Evolutionary conservation across 306 rosid genomes (phyloP).

Genomic region (Quercus agrifolia): DNA sequence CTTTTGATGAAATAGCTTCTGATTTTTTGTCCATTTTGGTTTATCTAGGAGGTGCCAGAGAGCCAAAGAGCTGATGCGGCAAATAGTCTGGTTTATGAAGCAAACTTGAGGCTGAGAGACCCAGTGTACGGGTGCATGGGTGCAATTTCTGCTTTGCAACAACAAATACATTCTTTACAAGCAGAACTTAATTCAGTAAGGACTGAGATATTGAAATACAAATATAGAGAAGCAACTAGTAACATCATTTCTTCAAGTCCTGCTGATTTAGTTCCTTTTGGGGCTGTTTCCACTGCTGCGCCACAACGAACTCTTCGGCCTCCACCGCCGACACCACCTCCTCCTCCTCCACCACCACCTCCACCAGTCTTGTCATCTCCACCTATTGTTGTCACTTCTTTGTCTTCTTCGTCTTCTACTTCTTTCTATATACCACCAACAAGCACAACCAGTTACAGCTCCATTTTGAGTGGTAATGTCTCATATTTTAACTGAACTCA

Average conservation of each 20-base stretch:
- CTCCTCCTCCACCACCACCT: conserved; percentile 26
- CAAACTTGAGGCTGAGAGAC: conserved; percentile 78
- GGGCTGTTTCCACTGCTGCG: conserved; percentile 32
- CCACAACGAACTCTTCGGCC: conserved; percentile 38
- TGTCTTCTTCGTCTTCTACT: conserved; percentile 57
- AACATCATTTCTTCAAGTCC: conserved; percentile 45
- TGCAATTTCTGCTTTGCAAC: conserved; percentile 76
- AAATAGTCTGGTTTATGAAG: conserved; percentile 84
- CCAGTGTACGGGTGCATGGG: conserved; percentile 97
- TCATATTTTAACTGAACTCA: conserved; percentile 43
- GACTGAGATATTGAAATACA: conserved; percentile 53
- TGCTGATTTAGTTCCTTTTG: conserved; percentile 40
- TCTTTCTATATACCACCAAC: conserved; percentile 55
- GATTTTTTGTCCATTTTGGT: neutral
- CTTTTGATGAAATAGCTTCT: neutral
- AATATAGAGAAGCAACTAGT: conserved; percentile 56
- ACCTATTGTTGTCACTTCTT: conserved; percentile 43
- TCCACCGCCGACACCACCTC: conserved; percentile 24
- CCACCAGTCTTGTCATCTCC: conserved; percentile 15
- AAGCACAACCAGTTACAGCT: conserved; percentile 61
- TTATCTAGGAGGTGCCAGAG: conserved; percentile 64
- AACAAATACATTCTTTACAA: conserved; percentile 67
- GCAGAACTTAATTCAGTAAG: conserved; percentile 52
- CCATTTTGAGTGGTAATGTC: conserved; percentile 57
- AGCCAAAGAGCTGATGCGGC: conserved; percentile 84